These are phyloP conservation scores for Gypsophila paniculata DNA, from an alignment of 179 eudicot species.

Conservation along the genomic window DNA sequence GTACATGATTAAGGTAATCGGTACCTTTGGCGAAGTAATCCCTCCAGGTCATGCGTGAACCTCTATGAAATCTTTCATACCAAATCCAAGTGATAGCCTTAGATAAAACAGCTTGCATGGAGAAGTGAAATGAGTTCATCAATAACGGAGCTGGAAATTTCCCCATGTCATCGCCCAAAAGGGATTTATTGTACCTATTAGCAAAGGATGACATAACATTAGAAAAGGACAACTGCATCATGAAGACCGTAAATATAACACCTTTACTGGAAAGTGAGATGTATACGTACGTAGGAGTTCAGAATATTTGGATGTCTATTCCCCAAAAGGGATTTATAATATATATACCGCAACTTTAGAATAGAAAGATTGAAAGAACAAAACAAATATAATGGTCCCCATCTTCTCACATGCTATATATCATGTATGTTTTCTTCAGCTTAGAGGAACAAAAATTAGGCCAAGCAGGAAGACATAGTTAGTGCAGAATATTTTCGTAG, in stretches of 20 bases:
- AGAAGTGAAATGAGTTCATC: constrained; percentile 91
- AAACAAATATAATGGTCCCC: neutral
- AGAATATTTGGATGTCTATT: constrained; percentile 72
- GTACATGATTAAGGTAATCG: neutral
- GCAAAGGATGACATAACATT: constrained; percentile 11
- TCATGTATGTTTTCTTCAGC: neutral
- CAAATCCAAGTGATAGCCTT: constrained; percentile 77
- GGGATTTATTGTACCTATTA: constrained; percentile 79
- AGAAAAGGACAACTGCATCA: neutral
- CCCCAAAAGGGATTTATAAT: constrained; percentile 67
- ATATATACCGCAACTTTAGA: constrained; percentile 36
- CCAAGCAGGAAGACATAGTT: too few species aligned
- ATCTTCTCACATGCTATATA: neutral
- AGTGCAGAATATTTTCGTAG: too few species aligned
- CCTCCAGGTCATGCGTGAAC: constrained; percentile 66
- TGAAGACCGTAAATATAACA: constrained; percentile 57
- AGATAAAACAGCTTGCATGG: constrained; percentile 86
- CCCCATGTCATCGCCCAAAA: constrained; percentile 85
- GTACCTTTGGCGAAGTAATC: constrained; percentile 88
- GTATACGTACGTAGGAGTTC: constrained; percentile 91
- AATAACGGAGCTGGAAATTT: constrained; percentile 93
- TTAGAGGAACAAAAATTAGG: neutral
- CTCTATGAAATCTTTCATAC: constrained; percentile 64
- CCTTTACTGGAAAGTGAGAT: constrained; percentile 78
- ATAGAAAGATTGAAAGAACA: neutral